These are phyloP conservation scores for Solanum bulbocastanum DNA, from an alignment of 257 asterid genomes.

Conservation along the genomic window DNA sequence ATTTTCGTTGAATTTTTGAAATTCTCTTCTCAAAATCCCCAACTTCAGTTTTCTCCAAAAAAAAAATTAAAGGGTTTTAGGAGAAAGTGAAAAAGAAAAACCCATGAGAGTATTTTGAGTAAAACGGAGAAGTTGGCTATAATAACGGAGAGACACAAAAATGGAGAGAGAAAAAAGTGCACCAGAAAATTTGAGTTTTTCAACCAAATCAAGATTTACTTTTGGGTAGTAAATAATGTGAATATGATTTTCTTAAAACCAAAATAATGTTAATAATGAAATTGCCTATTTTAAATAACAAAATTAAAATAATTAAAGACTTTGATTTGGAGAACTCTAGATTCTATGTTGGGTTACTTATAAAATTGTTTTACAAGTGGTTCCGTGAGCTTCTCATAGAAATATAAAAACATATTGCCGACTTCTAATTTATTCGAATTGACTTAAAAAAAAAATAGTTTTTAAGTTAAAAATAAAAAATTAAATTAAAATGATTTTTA, in stretches of 20 bases:
- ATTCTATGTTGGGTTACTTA: neutral
- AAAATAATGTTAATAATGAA: neutral
- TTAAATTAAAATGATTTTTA: too few relatives aligned
- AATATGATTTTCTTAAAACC: neutral
- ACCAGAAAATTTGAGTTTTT: neutral
- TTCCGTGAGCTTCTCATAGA: too few relatives aligned
- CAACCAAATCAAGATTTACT: neutral
- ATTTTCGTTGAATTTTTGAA: conserved; percentile 5
- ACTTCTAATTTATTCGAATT: too few relatives aligned
- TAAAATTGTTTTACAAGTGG: neutral
- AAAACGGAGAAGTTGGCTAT: neutral
- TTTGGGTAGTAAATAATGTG: neutral
- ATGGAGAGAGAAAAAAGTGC: neutral
- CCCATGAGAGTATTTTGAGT: neutral
- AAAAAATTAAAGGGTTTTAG: neutral
- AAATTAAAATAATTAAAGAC: neutral
- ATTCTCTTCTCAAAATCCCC: neutral
- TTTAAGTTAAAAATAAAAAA: too few relatives aligned
- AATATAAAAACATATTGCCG: too few relatives aligned
- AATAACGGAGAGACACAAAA: neutral
- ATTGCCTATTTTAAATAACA: neutral
- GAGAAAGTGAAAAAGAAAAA: neutral
- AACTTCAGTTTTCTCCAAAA: neutral
- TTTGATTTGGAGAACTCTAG: neutral
- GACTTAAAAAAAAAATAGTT: too few relatives aligned